Base-by-base conservation (phyloP, 2,329 filamentous ascomycete genomes). In the Fusarium citri region DNA sequence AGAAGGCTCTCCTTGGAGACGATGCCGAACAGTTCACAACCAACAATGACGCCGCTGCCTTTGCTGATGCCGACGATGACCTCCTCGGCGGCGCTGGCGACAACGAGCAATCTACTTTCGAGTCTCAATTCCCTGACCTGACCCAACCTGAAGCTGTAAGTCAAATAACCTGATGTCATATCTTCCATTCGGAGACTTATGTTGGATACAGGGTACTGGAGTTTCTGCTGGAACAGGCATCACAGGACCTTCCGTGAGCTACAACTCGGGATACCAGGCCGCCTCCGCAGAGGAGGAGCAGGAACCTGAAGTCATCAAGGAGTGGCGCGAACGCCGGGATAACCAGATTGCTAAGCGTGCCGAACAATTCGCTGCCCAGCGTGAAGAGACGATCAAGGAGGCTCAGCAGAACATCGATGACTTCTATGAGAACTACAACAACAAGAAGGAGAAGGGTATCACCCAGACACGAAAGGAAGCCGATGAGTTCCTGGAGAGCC, bases 371-470 rank as follows among this genome's bases (percentile, higher is more conserved):
- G 89, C 90, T 43, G 86, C 89, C 71, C 93, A 94, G 83, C 96
- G 96, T 79, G 88, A 89, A 68, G 91, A 95, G 79, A 98, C 94
- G 3, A 84, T 98, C 78, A 90, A 93, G 79, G 94, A 96, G 74
- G 96, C 96, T 14, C 94, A 94, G 78, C 88, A 94, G 79, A 96
- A 97, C 80, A 97, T 99, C 71, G 96, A 99, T 80, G 96, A 98
- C 80, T 99, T 98, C 83, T 99, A 99, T 86, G 94, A 98, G 78
- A 98, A 97, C 83, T 99, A 99, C 86, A 98, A 98, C 85, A 91
- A 92, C 81, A 97, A 98, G 85, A 95, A 96, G 80, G 96, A 99
- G 80, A 98, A 98, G 87, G 89, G 88, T 64, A 91, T 98, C 73
- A 86, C 91, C 23, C 93, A 97, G 84, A 96, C 95, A 59, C 89